phyloP scores from a whole-genome alignment of 2,329 filamentous ascomycete species.

The Botrytis pseudocinerea region DNA sequence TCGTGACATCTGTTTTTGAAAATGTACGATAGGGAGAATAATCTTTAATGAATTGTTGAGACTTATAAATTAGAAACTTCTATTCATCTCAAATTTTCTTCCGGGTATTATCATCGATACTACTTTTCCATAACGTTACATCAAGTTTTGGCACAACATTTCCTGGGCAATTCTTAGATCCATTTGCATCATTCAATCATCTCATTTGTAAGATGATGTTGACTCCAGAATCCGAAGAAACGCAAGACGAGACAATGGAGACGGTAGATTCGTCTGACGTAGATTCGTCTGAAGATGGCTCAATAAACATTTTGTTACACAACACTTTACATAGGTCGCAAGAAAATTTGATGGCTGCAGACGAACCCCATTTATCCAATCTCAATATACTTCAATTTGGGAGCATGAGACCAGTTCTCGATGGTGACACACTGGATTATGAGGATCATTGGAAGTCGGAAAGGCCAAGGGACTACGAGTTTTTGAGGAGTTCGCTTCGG shows the following conservation, averaged over 20 bases:
- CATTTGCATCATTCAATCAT: background rate
- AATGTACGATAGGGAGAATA: background rate
- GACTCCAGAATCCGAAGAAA: background rate
- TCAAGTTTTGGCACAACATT: background rate
- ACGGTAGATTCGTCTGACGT: background rate
- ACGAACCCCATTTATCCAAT: background rate
- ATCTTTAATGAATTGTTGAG: background rate
- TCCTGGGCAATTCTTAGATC: background rate
- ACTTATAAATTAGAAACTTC: background rate
- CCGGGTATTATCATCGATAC: background rate
- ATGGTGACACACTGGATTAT: background rate
- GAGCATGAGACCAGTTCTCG: background rate
- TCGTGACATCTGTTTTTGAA: conserved; percentile 1
- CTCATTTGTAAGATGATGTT: background rate
- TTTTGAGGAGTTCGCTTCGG: background rate
- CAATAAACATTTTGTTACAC: background rate
- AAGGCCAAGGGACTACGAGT: background rate
- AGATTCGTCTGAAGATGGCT: background rate
- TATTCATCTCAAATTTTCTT: background rate
- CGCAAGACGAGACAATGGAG: background rate
- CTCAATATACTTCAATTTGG: background rate
- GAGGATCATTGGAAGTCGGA: background rate
- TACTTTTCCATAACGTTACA: background rate
- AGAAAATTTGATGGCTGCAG: background rate
- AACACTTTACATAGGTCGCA: background rate